Evolutionary conservation across 208 protist species (phyloP), one percentile per base, ranked within the genome.

Genomic region (Acanthamoeba culbertsoni): DNA sequence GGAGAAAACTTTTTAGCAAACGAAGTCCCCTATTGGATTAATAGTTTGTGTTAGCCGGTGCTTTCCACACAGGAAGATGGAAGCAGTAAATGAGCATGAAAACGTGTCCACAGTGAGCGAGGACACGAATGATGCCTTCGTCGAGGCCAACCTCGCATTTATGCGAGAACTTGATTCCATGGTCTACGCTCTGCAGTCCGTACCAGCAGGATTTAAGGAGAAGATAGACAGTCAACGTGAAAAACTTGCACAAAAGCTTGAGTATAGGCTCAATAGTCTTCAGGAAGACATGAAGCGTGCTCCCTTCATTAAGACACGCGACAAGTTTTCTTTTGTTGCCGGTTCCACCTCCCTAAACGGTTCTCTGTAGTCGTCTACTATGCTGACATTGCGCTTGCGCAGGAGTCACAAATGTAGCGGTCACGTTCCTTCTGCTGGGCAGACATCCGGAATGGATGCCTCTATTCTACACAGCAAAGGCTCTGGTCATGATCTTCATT

Each of bases 301-400:
- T 5, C 82, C 82, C 5, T 90, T 90, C 82, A 90, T 90, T 23
- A 90, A 90, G 35, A 71, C 55, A 6, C 28, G 82, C 8, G 82
- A 90, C 82, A 90, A 90, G 82, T 71, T 90, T 37, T 90, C 82
- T 37, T 90, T 90, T 37, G 55, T 90, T 46, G 55, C 55, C 35
- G 73, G 73, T 84, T 57, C n/a, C 31, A 7, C 73, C 20, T 31
- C 0, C 40, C 8, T 40, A 26, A 35, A 26, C 26, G 16, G 20
- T 40, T 51, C 37, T 45, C 23, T 48, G 59, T 8, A 26, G 28
- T n/a, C 55, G n/a, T 26, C 23, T 57, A 26, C 16, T 18, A 26
- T 26, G 53, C 6, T 28, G 63, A 42, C 63, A 4, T 2, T 26
- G 16, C 33, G 3, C 8, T 20, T 31, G 3, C n/a, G 1, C 20